phyloP scores from a whole-genome alignment of 2,329 filamentous ascomycete genomes.

The Colletotrichum agaves region DNA sequence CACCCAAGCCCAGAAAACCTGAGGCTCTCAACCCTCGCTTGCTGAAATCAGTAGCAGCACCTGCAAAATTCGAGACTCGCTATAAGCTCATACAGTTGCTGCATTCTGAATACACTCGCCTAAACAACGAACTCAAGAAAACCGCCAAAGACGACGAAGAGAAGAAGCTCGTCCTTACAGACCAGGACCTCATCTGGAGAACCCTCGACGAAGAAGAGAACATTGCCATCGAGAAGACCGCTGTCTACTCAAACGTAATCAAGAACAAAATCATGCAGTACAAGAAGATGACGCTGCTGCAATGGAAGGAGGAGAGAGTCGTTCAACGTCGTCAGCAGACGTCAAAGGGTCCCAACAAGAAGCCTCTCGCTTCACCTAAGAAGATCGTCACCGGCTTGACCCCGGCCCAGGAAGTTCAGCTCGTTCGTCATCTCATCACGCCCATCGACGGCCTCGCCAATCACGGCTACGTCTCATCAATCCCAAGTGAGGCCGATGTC shows the following conservation, averaged over 20 bases:
- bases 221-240: slow-evolving; percentile 71
- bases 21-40: slow-evolving; percentile 76
- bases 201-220: slow-evolving; percentile 84
- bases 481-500: slow-evolving; percentile 75
- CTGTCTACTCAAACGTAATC: slow-evolving; percentile 85
- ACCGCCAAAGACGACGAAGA: slow-evolving; percentile 60
- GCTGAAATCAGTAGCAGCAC: slow-evolving; percentile 64
- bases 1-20: slow-evolving; percentile 44
- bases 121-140: slow-evolving; percentile 72
- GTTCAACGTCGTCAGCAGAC: slow-evolving; percentile 43
- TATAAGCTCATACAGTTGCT: slow-evolving; percentile 70
- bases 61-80: slow-evolving; percentile 67
- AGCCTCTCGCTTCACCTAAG: slow-evolving; percentile 52
- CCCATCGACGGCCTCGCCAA: slow-evolving; percentile 71
- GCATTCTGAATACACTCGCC: slow-evolving; percentile 71
- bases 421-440: slow-evolving; percentile 72
- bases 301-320: slow-evolving; percentile 75
- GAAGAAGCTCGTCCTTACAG: slow-evolving; percentile 65
- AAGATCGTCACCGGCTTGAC: slow-evolving; percentile 77
- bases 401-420: slow-evolving; percentile 71
- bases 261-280: slow-evolving; percentile 82
- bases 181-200: slow-evolving; percentile 74
- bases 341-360: slow-evolving; percentile 45
- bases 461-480: slow-evolving; percentile 78
- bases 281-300: slow-evolving; percentile 76